phyloP scores from a whole-genome alignment of 352 stramenopile species.

The Pythium apleroticum region DNA sequence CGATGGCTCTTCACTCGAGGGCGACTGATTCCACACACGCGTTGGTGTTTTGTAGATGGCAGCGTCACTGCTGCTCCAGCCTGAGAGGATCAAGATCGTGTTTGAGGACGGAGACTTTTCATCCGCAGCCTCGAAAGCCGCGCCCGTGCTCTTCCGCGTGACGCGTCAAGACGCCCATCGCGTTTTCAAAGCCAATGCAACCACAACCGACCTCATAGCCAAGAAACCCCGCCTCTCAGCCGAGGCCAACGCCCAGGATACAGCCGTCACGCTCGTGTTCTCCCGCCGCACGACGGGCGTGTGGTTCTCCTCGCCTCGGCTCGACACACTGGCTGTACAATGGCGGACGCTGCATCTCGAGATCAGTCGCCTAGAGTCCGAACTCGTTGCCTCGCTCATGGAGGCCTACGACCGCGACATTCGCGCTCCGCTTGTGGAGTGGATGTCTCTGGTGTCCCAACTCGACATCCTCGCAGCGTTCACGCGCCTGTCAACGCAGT shows the following conservation, averaged over 20 bases:
- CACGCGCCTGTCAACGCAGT: slow-evolving; percentile 32
- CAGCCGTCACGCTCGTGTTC: slow-evolving; percentile 32
- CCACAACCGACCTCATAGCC: not conserved
- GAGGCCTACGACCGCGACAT: not conserved
- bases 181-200: slow-evolving; percentile 30
- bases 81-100: slow-evolving; percentile 37
- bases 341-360: slow-evolving; percentile 33
- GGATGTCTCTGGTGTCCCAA: slow-evolving; percentile 23
- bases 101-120: slow-evolving; percentile 36
- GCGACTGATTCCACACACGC: too few species aligned
- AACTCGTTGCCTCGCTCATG: slow-evolving; percentile 23
- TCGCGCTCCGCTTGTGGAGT: not conserved
- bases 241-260: too few species aligned
- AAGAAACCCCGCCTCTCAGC: not conserved
- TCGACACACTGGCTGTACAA: slow-evolving; percentile 37
- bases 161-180: slow-evolving; percentile 46
- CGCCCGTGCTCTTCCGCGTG: slow-evolving; percentile 38
- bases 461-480: slow-evolving; percentile 46
- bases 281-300: slow-evolving; percentile 43
- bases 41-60: slow-evolving; percentile 31
- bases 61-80: slow-evolving; percentile 27
- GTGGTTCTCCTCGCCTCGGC: slow-evolving; percentile 37
- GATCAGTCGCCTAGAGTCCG: slow-evolving; percentile 25
- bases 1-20: not conserved
- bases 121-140: not conserved